Conservation (phyloP, 257 asterid genomes). For the Ilex asprella region DNA sequence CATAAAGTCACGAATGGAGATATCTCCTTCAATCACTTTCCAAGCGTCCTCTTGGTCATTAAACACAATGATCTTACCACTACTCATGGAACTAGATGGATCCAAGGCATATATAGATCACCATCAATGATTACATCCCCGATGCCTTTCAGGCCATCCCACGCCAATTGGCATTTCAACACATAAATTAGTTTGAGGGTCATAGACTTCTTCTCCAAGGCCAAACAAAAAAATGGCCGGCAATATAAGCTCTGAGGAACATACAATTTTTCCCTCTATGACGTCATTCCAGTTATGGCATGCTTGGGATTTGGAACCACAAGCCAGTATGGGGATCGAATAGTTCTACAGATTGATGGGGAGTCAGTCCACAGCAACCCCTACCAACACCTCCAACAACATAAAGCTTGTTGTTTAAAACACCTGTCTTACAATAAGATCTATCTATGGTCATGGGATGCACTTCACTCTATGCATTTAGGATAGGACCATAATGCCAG, state of each 20-base stretch:
- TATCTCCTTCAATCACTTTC: slow-evolving; percentile 78
- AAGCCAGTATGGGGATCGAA: slow-evolving; percentile 61
- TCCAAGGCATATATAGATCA: slow-evolving; percentile 73
- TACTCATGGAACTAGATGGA: slow-evolving; percentile 63
- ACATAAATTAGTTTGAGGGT: slow-evolving; percentile 78
- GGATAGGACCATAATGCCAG: slow-evolving; percentile 67
- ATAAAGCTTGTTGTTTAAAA: slow-evolving; percentile 62
- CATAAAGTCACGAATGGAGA: slow-evolving; percentile 52
- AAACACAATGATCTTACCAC: slow-evolving; percentile 75
- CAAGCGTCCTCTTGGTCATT: slow-evolving; percentile 73
- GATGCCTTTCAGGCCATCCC: slow-evolving; percentile 97
- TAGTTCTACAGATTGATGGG: slow-evolving; percentile 87
- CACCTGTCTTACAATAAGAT: slow-evolving; percentile 82
- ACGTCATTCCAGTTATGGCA: slow-evolving; percentile 90
- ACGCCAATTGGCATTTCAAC: slow-evolving; percentile 82
- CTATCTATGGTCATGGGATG: slow-evolving; percentile 64
- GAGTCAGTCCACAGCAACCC: slow-evolving; percentile 60
- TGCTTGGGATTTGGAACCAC: slow-evolving; percentile 84
- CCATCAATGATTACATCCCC: slow-evolving; percentile 80
- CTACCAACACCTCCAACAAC: slow-evolving; percentile 90
- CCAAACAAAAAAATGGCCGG: slow-evolving; percentile 86
- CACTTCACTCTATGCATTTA: slow-evolving; percentile 61
- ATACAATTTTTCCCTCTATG: slow-evolving; percentile 69
- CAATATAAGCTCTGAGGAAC: slow-evolving; percentile 91
- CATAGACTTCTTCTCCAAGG: slow-evolving; percentile 92